Evolutionary conservation across 2,329 filamentous ascomycete genomes (phyloP), one percentile per base, ranked within the genome.

Genomic region (Emmonsiellopsis sp.): DNA sequence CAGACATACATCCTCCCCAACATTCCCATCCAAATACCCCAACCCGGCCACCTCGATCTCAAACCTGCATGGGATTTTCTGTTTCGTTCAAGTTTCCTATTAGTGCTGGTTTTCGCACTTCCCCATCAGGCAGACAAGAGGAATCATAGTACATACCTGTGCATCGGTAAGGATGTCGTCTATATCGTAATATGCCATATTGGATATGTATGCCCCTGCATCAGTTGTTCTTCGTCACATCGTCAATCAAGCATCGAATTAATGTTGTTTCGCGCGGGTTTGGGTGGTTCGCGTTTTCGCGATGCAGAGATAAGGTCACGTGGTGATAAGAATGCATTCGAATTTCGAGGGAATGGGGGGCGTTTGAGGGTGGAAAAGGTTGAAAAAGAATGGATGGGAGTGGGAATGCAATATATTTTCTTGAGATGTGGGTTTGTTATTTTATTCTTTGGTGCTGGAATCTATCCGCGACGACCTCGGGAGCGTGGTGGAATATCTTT

Each of bases 51-150:
- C 85, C 55, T 92, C 87, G 65, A 96, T 81, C 66, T 95, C 87
- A 73, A 97, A 96, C 50, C 87, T 94, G 75, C 91, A 95, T 41
- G 93, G 92, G 34, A 96, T 82, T 87, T 96, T 97, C 84, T 95
- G 20, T 26, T 26, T 26, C n/a, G n/a, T 26, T 26, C 20, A n/a
- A n/a, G 20, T 26, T 26, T 26, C 20, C 20, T 26, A 5, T 26
- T 26, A 26, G 20, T 5, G 20, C 20, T 26, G 20, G 20, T 26
- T 26, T 26, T 26, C 5, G 20, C 20, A 26, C 5, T 26, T 26
- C 5, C 20, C 20, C 20, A 26, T 26, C 20, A 26, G 3, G 20
- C 20, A 26, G 20, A 26, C 3, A 26, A 26, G 20, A 26, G 41
- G 16, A 34, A 11, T 20, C n/a, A 38, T 43, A 7, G 9, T 11